Percentiles rank a stretch among this genome's conserved stretches.
These are phyloP conservation scores for Cairneyella variabilis DNA, from an alignment of 495 filamentous ascomycete species.

Conservation along the genomic window DNA sequence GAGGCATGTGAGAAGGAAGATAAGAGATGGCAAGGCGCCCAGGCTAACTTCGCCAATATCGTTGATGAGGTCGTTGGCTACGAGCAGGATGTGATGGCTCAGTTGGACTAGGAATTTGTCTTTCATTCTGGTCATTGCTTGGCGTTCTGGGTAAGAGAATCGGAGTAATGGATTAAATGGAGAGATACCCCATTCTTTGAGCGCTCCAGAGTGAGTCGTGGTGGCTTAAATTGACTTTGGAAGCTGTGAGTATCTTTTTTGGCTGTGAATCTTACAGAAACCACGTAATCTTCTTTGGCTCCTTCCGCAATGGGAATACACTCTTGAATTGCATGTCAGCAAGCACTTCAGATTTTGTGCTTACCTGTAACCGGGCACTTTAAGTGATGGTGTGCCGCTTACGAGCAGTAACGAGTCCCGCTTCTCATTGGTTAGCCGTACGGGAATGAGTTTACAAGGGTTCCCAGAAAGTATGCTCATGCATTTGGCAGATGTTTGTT, in stretches of 20 bases:
- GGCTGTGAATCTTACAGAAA: background rate
- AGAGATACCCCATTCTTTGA: background rate
- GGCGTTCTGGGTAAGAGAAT: background rate
- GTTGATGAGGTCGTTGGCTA: constrained; percentile 15
- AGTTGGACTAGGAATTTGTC: constrained; percentile 8
- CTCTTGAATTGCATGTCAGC: too few relatives aligned
- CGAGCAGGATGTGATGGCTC: constrained; percentile 16
- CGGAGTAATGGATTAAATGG: background rate
- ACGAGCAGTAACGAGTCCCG: too few relatives aligned
- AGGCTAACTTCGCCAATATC: constrained; percentile 4
- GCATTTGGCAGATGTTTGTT: too few relatives aligned
- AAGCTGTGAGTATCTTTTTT: background rate
- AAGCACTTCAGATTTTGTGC: too few relatives aligned
- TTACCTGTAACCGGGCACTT: too few relatives aligned
- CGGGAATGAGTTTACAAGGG: too few relatives aligned
- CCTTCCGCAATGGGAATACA: too few relatives aligned
- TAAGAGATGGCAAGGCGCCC: constrained; percentile 5
- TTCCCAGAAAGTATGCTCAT: too few relatives aligned
- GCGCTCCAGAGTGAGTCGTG: background rate
- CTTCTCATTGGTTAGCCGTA: too few relatives aligned
- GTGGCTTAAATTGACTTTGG: background rate
- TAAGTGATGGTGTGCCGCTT: too few relatives aligned
- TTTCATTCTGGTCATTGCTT: background rate
- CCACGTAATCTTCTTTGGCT: background rate
- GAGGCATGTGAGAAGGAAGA: constrained; percentile 1